Evolutionary conservation across 108 stramenopile genomes (phyloP).

Genomic region (Stephanodiscus triporus): DNA sequence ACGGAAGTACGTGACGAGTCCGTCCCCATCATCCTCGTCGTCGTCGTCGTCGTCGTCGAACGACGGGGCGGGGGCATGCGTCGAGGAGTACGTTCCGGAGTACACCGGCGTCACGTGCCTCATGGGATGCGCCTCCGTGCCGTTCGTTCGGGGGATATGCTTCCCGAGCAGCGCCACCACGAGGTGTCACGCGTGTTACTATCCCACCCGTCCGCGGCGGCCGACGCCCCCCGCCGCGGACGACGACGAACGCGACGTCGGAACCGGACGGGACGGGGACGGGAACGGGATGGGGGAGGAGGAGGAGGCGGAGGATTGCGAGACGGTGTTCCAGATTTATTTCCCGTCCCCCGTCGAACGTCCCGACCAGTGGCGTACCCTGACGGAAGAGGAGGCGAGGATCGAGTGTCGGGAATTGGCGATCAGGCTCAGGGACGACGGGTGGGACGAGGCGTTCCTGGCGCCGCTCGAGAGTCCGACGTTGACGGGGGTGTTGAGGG

Average conservation of each 20-base stretch:
- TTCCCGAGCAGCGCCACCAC: slow-evolving; percentile 63
- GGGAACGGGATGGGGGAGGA: not conserved
- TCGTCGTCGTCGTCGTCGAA: not conserved
- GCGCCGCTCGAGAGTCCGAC: slow-evolving; percentile 48
- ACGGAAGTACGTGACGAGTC: slow-evolving; percentile 52
- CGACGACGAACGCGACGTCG: not conserved
- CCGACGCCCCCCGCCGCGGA: not conserved
- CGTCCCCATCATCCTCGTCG: not conserved
- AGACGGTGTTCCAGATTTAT: slow-evolving; percentile 72
- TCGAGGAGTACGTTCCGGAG: too few species aligned
- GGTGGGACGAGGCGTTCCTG: slow-evolving; percentile 66
- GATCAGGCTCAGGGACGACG: slow-evolving; percentile 50
- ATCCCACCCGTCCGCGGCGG: slow-evolving; percentile 12
- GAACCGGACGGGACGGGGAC: not conserved
- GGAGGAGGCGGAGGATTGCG: slow-evolving; percentile 12
- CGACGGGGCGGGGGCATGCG: too few species aligned
- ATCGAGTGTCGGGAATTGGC: slow-evolving; percentile 57
- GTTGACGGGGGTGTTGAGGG: slow-evolving; percentile 43
- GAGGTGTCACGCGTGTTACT: slow-evolving; percentile 70
- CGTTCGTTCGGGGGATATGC: slow-evolving; percentile 48
- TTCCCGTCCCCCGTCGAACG: slow-evolving; percentile 55
- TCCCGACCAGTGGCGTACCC: slow-evolving; percentile 59
- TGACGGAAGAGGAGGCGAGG: slow-evolving; percentile 47
- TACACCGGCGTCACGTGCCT: slow-evolving; percentile 64
- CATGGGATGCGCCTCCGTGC: slow-evolving; percentile 60